Conservation (phyloP, 2,329 filamentous ascomycete genomes). For the Nemania diffusa region DNA sequence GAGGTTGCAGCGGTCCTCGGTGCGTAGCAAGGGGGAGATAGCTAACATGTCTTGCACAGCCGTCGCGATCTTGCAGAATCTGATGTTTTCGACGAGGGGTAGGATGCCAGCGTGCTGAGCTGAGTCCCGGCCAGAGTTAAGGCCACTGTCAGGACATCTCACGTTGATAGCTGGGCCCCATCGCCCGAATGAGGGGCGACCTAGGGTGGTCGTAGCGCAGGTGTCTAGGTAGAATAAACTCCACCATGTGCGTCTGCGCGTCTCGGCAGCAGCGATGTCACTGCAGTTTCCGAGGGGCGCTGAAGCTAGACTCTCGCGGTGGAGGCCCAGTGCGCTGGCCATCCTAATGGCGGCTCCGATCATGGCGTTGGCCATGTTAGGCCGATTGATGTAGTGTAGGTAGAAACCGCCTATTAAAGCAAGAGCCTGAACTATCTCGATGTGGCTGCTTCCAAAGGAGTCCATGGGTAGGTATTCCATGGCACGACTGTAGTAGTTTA, state of each 20-base stretch:
- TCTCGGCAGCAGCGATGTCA: slow-evolving; percentile 66
- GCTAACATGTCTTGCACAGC: slow-evolving; percentile 81
- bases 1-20: slow-evolving; percentile 72
- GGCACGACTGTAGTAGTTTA: slow-evolving; percentile 75
- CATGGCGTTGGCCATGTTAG: slow-evolving; percentile 79
- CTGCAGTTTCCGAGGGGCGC: slow-evolving; percentile 51
- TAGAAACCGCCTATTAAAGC: slow-evolving; percentile 80
- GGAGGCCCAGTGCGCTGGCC: slow-evolving; percentile 78
- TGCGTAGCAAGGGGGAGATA: slow-evolving; percentile 72
- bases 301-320: slow-evolving; percentile 67
- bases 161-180: slow-evolving; percentile 76
- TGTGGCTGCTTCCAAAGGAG: slow-evolving; percentile 73
- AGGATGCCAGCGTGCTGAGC: slow-evolving; percentile 72
- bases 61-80: slow-evolving; percentile 82
- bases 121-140: slow-evolving; percentile 60
- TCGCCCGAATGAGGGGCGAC: slow-evolving; percentile 74
- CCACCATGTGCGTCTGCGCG: slow-evolving; percentile 78
- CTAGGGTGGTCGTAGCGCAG: slow-evolving; percentile 77
- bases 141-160: slow-evolving; percentile 66
- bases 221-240: slow-evolving; percentile 78
- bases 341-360: slow-evolving; percentile 77
- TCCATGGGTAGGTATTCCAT: slow-evolving; percentile 74
- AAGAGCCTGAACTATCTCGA: slow-evolving; percentile 79
- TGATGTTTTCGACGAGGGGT: slow-evolving; percentile 78
- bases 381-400: slow-evolving; percentile 80